Base-by-base conservation (phyloP, 768 basidiomycete species). In the Trametes villosa region DNA sequence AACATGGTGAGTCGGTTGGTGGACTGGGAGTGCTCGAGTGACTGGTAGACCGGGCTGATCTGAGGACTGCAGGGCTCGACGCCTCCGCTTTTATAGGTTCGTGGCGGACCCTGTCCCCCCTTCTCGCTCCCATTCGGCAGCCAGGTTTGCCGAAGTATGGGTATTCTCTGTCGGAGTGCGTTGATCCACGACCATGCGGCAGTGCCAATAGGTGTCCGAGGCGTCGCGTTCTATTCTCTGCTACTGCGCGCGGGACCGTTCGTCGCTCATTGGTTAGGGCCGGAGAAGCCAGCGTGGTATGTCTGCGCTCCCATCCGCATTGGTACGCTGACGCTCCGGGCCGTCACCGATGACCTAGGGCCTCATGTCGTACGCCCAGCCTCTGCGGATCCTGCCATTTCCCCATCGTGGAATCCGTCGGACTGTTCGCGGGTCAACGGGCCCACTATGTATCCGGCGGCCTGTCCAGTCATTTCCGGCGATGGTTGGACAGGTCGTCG, bases 1-100 rank as follows among this genome's bases (percentile, higher is more conserved):
- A 64, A 64, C 47, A 64, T 59, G 29, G 36, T 63, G 36, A 54
- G 31, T 53, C 24, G 12, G 38, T 22, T 57, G 36, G 47, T 3
- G 44, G 20, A 36, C 6, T 46, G 58, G 13, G 45, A 49, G 46
- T 53, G 61, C 46, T 57, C 46, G 30, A 24, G 51, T 17, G 59
- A 24, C 24, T 40, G 34, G 33, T 57, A 45, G 45, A 56, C 44
- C 40, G 60, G 40, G 60, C 33, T 62, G 54, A 40, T 54, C 60
- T 62, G 60, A 55, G 12, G 48, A 20, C 20, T 62, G 22, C 8
- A 11, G 31, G 49, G 34, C 42, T 26, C 27, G 34, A 13, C 15
- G 13, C 12, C 1, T 13, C 20, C 2, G 36, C 42, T 45, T 53
- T 57, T 62, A 62, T 62, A 57, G 26, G 26, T 52, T 29, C 38